A percentile compares a stretch with the other conserved stretches of the same genome.
Conservation (phyloP, 2,329 filamentous ascomycete genomes). For the Monosporascus cannonballus region DNA sequence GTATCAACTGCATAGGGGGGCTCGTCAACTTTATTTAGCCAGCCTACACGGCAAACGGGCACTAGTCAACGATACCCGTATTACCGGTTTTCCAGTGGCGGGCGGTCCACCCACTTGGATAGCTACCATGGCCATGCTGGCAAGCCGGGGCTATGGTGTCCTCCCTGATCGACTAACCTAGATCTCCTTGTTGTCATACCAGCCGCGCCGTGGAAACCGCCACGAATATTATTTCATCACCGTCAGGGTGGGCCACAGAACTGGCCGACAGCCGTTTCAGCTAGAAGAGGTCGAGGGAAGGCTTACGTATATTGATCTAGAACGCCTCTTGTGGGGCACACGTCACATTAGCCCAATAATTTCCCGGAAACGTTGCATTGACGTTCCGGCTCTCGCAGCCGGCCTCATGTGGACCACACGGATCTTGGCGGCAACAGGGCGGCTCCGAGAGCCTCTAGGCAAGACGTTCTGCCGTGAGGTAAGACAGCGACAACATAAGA, state of each 20-base stretch:
- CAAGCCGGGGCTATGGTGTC: background rate
- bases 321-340: background rate
- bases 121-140: background rate
- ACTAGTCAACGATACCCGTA: background rate
- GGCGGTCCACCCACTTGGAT: background rate
- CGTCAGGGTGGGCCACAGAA: background rate
- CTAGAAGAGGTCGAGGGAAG: background rate
- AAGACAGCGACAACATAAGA: too few species aligned
- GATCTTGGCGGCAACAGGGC: background rate
- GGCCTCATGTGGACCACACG: background rate
- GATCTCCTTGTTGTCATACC: background rate
- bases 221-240: background rate
- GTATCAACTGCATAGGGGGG: too few species aligned
- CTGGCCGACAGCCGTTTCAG: background rate
- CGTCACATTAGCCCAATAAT: background rate
- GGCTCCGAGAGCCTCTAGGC: background rate
- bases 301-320: background rate
- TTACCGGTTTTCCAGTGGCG: background rate
- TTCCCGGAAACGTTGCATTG: background rate
- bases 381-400: background rate
- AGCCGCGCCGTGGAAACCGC: too few species aligned
- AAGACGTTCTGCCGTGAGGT: background rate
- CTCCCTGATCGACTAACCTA: background rate
- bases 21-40: too few species aligned
- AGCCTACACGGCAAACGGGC: background rate